Evolutionary conservation across 2,329 filamentous ascomycete species (phyloP).

Genomic region (Meredithiella fracta): DNA sequence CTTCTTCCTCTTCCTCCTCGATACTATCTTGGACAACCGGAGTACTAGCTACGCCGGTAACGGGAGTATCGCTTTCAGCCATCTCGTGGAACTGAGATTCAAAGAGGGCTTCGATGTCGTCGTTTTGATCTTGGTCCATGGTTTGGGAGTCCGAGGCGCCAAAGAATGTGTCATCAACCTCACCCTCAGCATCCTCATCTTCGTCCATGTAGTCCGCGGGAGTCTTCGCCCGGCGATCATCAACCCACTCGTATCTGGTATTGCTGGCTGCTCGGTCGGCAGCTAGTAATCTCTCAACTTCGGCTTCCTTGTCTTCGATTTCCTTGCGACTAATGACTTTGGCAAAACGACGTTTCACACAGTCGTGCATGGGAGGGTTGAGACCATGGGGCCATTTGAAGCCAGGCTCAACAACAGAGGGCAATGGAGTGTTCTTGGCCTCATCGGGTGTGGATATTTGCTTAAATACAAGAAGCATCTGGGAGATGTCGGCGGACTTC

Average conservation of each 20-base stretch:
- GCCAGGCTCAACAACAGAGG: slow-evolving; percentile 49
- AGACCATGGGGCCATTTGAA: slow-evolving; percentile 73
- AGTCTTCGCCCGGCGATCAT: slow-evolving; percentile 27
- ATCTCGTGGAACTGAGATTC: slow-evolving; percentile 34
- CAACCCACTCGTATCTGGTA: slow-evolving; percentile 48
- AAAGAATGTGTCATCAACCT: slow-evolving; percentile 25
- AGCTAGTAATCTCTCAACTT: slow-evolving; percentile 56
- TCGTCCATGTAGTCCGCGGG: slow-evolving; percentile 15
- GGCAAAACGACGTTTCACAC: slow-evolving; percentile 64
- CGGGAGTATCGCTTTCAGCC: slow-evolving; percentile 30
- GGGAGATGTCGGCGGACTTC: slow-evolving; percentile 75
- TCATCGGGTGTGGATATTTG: slow-evolving; percentile 49
- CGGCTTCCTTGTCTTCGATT: slow-evolving; percentile 68
- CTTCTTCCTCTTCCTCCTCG: slow-evolving; percentile 30
- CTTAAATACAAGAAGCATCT: slow-evolving; percentile 72
- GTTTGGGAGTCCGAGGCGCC: slow-evolving; percentile 43
- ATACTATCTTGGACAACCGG: slow-evolving; percentile 31
- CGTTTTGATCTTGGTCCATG: slow-evolving; percentile 40
- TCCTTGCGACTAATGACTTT: slow-evolving; percentile 69
- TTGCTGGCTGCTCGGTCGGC: slow-evolving; percentile 47
- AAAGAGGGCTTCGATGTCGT: slow-evolving; percentile 38
- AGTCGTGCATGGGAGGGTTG: slow-evolving; percentile 77
- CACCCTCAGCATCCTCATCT: slow-evolving; percentile 31
- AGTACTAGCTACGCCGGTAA: slow-evolving; percentile 27
- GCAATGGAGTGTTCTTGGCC: slow-evolving; percentile 49